Evolutionary conservation across 768 basidiomycete genomes (phyloP), one percentile per base, ranked within the genome.

Genomic region (Termitomyces sp.): DNA sequence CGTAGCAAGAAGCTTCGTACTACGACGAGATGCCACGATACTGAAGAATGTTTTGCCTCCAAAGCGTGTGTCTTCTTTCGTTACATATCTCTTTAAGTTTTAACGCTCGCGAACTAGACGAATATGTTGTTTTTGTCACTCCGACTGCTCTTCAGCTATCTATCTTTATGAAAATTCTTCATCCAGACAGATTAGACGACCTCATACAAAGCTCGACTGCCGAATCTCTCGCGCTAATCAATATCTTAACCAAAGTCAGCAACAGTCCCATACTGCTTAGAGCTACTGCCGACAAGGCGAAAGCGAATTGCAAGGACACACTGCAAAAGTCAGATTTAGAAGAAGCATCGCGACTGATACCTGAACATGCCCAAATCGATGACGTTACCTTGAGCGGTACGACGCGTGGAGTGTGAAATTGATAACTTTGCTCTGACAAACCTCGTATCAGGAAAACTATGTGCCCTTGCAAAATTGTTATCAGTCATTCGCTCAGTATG

Each of bases 91-190:
- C 12, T 27, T 7, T 16, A 31, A 18, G 24, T 20, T 41, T 27
- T 59, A 31, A 61, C 22, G 22, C 41, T 9, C 52, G 37, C 13
- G 46, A 18, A 50, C 8, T 62, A 98, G 96, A 91, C 68, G 97
- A 99, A 85, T 98, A 96, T 68, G 90, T 96, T n/a, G 87, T 98
- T n/a, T 98, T 98, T 70, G 80, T 97, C 33, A 86, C 87, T 6
- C 96, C 97, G 0, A 95, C 94, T 0, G 51, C 73, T n/a, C 74
- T 97, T 18, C 96, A 99, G 65, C 71, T 91, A 6, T 76, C 82
- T 13, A 88, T 98, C 66, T 93, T 95, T 66, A 75, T 78, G 11
- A 85, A 80, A 45, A 85, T 98, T 12, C 81, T 99, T 7, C 78
- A 84, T 31, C 85, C 87, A 0, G 84, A 86, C 53, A 84, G 84